These are phyloP conservation scores for Corylus americana DNA, from an alignment of 306 rosid species.

Conservation along the genomic window DNA sequence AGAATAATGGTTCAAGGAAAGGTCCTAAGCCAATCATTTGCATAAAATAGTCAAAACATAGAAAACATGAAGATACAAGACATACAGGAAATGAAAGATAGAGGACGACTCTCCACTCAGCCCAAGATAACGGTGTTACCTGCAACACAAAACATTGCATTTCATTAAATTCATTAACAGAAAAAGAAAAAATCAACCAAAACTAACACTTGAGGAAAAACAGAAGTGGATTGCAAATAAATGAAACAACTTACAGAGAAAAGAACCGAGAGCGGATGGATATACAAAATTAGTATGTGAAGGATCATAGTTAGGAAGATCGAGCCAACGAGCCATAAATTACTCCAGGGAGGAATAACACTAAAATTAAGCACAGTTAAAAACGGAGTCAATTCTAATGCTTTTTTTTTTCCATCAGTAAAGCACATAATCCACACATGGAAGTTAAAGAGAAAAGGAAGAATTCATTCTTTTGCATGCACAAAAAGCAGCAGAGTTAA, in stretches of 20 bases:
- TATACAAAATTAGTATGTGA: constrained; percentile 77
- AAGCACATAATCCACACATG: background rate
- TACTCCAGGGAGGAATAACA: constrained; percentile 98
- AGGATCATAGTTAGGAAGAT: constrained; percentile 86
- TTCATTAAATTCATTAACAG: constrained; percentile 25
- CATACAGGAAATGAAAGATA: constrained; percentile 93
- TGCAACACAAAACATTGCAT: constrained; percentile 29
- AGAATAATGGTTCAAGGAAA: constrained; percentile 9
- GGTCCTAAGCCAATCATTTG: background rate
- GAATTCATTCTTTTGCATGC: background rate
- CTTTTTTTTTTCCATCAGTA: background rate
- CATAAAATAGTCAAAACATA: background rate
- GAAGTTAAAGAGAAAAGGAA: background rate
- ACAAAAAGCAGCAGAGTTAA: background rate
- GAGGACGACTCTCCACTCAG: constrained; percentile 84
- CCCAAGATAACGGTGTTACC: constrained; percentile 91
- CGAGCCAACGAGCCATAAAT: constrained; percentile 92
- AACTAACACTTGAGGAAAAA: constrained; percentile 16
- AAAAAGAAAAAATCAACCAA: constrained; percentile 1
- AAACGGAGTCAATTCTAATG: constrained; percentile 7
- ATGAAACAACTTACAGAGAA: constrained; percentile 82
- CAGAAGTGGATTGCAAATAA: constrained; percentile 11
- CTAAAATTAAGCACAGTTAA: constrained; percentile 37
- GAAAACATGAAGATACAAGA: constrained; percentile 28
- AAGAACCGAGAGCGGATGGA: constrained; percentile 88